phyloP scores from a whole-genome alignment of 2,329 filamentous ascomycete genomes.

The Alternaria gansuensis region DNA sequence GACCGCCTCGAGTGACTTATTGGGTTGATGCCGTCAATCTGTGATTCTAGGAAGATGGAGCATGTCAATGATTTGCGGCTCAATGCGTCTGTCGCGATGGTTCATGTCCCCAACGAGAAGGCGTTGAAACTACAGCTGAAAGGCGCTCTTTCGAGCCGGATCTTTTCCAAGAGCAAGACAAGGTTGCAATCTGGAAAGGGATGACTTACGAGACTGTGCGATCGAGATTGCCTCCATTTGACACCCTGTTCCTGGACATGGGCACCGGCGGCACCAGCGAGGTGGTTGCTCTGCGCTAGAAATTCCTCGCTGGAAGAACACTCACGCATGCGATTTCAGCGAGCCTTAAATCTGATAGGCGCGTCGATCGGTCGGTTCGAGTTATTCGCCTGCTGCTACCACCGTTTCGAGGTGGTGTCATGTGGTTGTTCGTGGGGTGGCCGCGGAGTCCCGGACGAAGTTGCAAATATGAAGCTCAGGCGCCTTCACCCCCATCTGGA shows the following conservation, averaged over 20 bases:
- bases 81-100: background rate
- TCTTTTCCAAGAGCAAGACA: background rate
- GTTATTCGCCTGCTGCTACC: background rate
- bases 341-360: background rate
- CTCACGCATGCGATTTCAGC: background rate
- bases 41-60: background rate
- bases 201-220: background rate
- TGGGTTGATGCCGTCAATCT: background rate
- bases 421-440: constrained; percentile 4
- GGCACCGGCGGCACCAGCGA: background rate
- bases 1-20: background rate
- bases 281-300: background rate
- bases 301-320: background rate
- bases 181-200: background rate
- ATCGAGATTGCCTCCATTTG: background rate
- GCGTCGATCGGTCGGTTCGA: background rate
- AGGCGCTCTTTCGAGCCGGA: background rate
- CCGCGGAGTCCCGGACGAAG: background rate
- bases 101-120: background rate
- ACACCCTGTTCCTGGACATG: background rate
- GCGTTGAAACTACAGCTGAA: background rate
- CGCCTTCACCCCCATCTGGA: background rate
- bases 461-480: constrained; percentile 4
- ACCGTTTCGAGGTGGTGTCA: background rate
- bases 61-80: background rate